phyloP scores from a whole-genome alignment of 768 basidiomycete genomes.

The Lactarius psammicola region DNA sequence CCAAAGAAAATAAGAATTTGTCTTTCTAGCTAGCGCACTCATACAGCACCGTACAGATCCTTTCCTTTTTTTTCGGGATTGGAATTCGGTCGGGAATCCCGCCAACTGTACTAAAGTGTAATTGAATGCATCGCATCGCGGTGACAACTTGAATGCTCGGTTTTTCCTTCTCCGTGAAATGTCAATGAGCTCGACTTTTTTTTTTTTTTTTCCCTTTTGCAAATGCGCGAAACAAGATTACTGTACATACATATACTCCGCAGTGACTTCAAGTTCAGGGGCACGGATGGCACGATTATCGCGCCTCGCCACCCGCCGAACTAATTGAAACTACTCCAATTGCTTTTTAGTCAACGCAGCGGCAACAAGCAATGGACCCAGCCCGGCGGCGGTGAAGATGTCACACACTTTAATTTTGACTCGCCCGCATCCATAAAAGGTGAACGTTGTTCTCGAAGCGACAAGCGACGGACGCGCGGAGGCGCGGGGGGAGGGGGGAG shows the following conservation, averaged over 20 bases:
- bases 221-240: slow-evolving; percentile 8
- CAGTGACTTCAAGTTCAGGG: neutral
- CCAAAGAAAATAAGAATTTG: too few relatives aligned
- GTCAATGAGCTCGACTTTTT: neutral
- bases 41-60: too few relatives aligned
- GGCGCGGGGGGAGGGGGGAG: neutral
- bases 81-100: too few relatives aligned
- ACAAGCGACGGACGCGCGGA: too few relatives aligned
- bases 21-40: too few relatives aligned
- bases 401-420: neutral
- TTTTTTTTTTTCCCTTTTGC: too few relatives aligned
- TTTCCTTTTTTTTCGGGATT: too few relatives aligned
- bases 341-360: neutral
- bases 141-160: slow-evolving; percentile 1
- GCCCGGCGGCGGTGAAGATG: neutral
- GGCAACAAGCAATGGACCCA: neutral
- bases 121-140: too few relatives aligned
- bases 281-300: too few relatives aligned
- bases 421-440: neutral
- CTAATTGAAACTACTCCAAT: neutral
- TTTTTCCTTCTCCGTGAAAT: neutral
- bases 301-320: neutral
- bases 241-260: neutral
- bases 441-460: slow-evolving; percentile 1
- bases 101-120: too few relatives aligned